phyloP scores from a whole-genome alignment of 129 eudicot species.

The Solidago caesia region DNA sequence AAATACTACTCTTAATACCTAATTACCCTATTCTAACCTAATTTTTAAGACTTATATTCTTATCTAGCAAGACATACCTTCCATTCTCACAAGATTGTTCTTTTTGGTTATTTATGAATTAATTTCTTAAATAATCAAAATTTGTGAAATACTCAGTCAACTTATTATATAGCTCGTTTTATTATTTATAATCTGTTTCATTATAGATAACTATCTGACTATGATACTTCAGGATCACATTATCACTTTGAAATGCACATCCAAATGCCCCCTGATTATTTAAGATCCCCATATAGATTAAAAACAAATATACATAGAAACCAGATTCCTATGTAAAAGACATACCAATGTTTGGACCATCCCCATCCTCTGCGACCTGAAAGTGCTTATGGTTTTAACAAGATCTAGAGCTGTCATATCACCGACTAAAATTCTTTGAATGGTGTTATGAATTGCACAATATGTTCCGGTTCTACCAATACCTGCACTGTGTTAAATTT shows the following conservation, averaged over 20 bases:
- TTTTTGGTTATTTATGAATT: not conserved
- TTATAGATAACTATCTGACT: too few species aligned
- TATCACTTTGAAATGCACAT: too few species aligned
- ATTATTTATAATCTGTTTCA: too few species aligned
- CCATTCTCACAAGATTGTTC: not conserved
- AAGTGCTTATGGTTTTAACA: constrained; percentile 55
- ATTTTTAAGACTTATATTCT: not conserved
- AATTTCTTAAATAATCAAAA: too few species aligned
- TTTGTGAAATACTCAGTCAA: not conserved
- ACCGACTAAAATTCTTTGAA: constrained; percentile 77
- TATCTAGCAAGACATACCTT: not conserved
- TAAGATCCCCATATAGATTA: not conserved
- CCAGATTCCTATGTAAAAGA: not conserved
- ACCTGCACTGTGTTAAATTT: constrained; percentile 73
- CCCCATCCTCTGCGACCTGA: constrained; percentile 89
- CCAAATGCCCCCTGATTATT: too few species aligned
- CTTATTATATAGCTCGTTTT: not conserved
- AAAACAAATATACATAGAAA: not conserved
- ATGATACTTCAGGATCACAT: too few species aligned
- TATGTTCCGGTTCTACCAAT: constrained; percentile 98
- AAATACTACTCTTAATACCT: too few species aligned
- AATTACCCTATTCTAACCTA: too few species aligned
- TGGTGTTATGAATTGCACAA: constrained; percentile 77
- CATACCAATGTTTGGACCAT: constrained; percentile 92
- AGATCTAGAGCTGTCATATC: constrained; percentile 93